These are phyloP conservation scores for Sophora flavescens DNA, from an alignment of 306 rosid genomes.

Conservation along the genomic window DNA sequence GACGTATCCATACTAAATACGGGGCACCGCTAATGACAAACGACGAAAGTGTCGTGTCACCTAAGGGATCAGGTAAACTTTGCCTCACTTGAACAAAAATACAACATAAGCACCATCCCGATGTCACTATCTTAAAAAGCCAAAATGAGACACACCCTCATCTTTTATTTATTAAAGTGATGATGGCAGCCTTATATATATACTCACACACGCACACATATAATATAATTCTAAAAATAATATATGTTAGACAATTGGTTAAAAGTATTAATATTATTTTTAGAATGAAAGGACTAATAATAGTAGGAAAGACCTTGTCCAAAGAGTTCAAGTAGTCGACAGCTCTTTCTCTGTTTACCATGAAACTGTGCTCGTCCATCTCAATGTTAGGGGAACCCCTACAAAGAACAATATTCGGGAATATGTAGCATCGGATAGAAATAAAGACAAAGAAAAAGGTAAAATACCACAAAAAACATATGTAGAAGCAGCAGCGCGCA, in stretches of 20 bases:
- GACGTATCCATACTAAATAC: constrained; percentile 15
- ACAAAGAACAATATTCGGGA: background rate
- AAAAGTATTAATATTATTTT: background rate
- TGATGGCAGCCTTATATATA: background rate
- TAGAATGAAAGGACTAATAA: background rate
- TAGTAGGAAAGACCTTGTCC: constrained; percentile 69
- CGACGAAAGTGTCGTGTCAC: constrained; percentile 31
- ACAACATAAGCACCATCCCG: constrained; percentile 36
- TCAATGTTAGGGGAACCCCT: constrained; percentile 98
- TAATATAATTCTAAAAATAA: too few relatives aligned
- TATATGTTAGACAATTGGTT: background rate
- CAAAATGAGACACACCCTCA: constrained; percentile 24
- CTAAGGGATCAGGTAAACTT: background rate
- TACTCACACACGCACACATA: too few relatives aligned
- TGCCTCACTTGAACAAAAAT: constrained; percentile 44
- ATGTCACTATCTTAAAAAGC: constrained; percentile 44
- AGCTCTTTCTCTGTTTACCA: constrained; percentile 93
- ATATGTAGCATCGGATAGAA: background rate
- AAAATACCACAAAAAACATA: background rate
- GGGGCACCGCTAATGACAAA: constrained; percentile 14
- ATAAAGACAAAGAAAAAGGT: background rate
- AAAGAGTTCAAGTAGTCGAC: constrained; percentile 91
- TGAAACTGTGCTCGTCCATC: constrained; percentile 89
- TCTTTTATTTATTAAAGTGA: background rate
- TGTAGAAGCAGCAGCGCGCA: background rate